Base-by-base conservation (phyloP, 73 alveolate genomes). In the Paramecium bursaria region DNA sequence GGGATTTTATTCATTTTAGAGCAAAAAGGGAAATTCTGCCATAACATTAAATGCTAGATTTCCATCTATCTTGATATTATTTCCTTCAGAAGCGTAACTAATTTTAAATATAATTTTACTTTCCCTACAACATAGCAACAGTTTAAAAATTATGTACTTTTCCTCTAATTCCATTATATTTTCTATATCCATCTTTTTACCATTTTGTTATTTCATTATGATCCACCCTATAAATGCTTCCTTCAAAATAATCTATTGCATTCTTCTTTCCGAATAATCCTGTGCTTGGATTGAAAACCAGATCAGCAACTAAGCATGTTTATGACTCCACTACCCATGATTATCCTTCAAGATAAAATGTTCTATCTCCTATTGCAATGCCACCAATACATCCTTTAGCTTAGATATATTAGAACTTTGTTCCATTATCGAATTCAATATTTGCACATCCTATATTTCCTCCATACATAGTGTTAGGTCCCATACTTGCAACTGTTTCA, bases 391-490 rank as follows among this genome's bases (percentile, higher is more conserved):
- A 67, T 10, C 82, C 82, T 42, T 67, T 67, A 15, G 50, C 25
- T 27, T 44, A 27, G 30, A 17, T 50, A 29, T 21, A 74, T 48
- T 74, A 51, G 1, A 46, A 15, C 14, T 74, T 35, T 3, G 74
- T 21, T 1, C 79, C 48, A 30, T 67, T 52, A 13, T 15, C 87
- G 17, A 82, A 60, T 7, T 35, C 33, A 19, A 82, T 19, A 14
- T 25, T 21, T 15, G 55, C 51, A 17, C 22, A 22, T 17, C 90
- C 90, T 23, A 35, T 13, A 49, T 82, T 75, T 3, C 77, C 15
- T 6, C 86, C 90, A 2, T 49, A 67, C 3, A 55, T 27, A n/a
- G 90, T 35, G 46, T 82, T 82, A 13, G 85, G 51, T 17, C 86
- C 76, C 13, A 79, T 31, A 9, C 9, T 29, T 1, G 90, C 90